Percentiles rank a stretch among this genome's conserved stretches.
phyloP scores from a whole-genome alignment of 768 basidiomycete species.

The Termitomyces titanicus region DNA sequence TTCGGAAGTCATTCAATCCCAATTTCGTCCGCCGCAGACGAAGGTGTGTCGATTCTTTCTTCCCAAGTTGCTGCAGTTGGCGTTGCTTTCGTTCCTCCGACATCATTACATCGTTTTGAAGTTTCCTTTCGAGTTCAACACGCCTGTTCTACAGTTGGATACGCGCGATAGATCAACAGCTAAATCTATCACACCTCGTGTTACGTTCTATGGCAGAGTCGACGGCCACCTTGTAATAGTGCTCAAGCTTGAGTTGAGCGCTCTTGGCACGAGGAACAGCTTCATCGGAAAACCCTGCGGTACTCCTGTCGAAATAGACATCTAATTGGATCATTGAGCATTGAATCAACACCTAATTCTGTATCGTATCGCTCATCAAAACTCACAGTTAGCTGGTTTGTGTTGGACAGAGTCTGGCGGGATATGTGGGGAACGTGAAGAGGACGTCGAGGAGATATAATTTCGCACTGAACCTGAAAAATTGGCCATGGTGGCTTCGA shows the following conservation, averaged over 20 bases:
- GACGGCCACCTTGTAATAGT: constrained; percentile 95
- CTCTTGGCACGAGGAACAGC: constrained; percentile 81
- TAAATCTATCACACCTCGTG: constrained; percentile 53
- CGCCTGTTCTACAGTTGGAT: constrained; percentile 48
- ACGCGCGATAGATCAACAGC: background rate
- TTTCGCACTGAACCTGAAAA: constrained; percentile 13
- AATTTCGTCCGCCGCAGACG: constrained; percentile 86
- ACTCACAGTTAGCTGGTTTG: constrained; percentile 32
- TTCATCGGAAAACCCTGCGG: constrained; percentile 73
- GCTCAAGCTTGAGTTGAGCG: constrained; percentile 93
- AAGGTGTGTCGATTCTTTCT: constrained; percentile 86
- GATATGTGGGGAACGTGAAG: constrained; percentile 11
- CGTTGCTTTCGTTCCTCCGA: constrained; percentile 85
- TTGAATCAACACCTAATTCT: background rate
- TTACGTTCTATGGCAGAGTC: constrained; percentile 95
- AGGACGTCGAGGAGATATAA: constrained; percentile 9
- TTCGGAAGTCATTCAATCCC: constrained; percentile 88
- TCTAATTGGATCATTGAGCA: constrained; percentile 40
- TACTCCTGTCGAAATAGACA: constrained; percentile 88
- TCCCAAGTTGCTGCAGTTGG: constrained; percentile 78
- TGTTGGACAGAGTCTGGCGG: constrained; percentile 10
- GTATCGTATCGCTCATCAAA: background rate
- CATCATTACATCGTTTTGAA: constrained; percentile 64
- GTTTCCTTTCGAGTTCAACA: constrained; percentile 79
- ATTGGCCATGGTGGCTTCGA: constrained; percentile 8